Base-by-base conservation (phyloP, 169 alveolate genomes). In the Theileria orientalis region DNA sequence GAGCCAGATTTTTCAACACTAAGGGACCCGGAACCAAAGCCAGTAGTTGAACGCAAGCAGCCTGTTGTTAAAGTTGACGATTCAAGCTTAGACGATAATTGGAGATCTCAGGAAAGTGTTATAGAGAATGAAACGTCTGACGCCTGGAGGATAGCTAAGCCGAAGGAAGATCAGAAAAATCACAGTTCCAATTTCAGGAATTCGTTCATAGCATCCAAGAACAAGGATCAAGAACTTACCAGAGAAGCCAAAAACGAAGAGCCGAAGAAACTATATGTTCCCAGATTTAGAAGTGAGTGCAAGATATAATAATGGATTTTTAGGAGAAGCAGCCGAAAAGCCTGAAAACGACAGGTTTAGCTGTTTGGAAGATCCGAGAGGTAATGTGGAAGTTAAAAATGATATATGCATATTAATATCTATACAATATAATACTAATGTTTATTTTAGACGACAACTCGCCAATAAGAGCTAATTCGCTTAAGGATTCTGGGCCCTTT, bases 1-100 rank as follows among this genome's bases (percentile, higher is more conserved):
- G 83, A 79, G 40, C 78, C 75, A 35, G 82, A 70, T 72, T 71
- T 71, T 30, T 64, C 83, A 71, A 72, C 76, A 13, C 69, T 79
- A 25, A 79, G 87, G 27, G 27, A 51, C 30, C 41, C 46, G 41
- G 21, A 13, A 29, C 27, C 66, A 0, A 49, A 49, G 19, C 61
- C 44, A 8, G 16, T 16, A 23, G 56, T 35, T 0, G 56, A 46
- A 44, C 7, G 30, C 3, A 49, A 35, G 54, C 63, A 74, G 0
- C 14, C 76, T 30, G 7, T 71, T 44, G 25, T 35, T 19, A 21
- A 74, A 51, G 35, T 14, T n/a, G 76, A 46, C 23, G 21, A 0
- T 35, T 16, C 61, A 19, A 68, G 29, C 13, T 0, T n/a, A 25
- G 56, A 46, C 3, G 76, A 68, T 27, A 46, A 37, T 23, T 68